Percentiles rank a stretch among this genome's conserved stretches.
phyloP scores from a whole-genome alignment of 2,329 filamentous ascomycete species.

The Mollisia scopiformis region DNA sequence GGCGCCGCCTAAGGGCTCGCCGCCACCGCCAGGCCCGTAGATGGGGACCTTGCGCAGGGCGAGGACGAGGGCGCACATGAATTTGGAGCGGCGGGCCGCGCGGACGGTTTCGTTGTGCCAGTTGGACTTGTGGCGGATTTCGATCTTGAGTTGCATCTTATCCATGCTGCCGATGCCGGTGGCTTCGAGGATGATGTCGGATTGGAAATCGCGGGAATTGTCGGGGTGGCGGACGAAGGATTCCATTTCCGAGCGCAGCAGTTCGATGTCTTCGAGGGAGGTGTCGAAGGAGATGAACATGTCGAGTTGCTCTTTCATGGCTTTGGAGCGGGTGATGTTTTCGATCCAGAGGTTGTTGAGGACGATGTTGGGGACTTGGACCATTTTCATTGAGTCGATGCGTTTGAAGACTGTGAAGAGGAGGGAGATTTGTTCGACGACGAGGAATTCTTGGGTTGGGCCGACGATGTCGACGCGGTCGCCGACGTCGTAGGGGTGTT shows the following conservation, averaged over 20 bases:
- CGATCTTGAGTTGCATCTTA: conserved; percentile 81
- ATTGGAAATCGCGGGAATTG: conserved; percentile 89
- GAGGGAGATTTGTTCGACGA: conserved; percentile 92
- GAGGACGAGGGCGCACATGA: conserved; percentile 90
- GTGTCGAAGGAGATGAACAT: conserved; percentile 87
- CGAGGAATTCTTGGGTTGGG: conserved; percentile 61
- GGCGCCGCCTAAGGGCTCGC: conserved; percentile 62
- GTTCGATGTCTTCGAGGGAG: conserved; percentile 84
- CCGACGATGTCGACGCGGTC: conserved; percentile 83
- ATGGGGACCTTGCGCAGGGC: conserved; percentile 89
- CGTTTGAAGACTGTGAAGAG: conserved; percentile 91
- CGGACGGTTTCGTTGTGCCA: conserved; percentile 87
- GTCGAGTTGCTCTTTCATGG: conserved; percentile 83
- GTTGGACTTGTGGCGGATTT: conserved; percentile 91
- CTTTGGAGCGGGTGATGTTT: conserved; percentile 87
- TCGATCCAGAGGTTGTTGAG: conserved; percentile 95
- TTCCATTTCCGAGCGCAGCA: conserved; percentile 83
- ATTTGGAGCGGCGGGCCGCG: conserved; percentile 83
- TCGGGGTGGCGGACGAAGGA: conserved; percentile 81
- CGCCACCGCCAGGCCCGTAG: conserved; percentile 75
- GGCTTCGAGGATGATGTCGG: conserved; percentile 79
- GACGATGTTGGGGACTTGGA: conserved; percentile 83
- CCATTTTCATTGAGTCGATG: conserved; percentile 78
- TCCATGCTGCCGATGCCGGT: conserved; percentile 81
- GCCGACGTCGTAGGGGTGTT: conserved; percentile 95